phyloP scores from a whole-genome alignment of 2,329 filamentous ascomycete species.

The Penicillium occitanis region DNA sequence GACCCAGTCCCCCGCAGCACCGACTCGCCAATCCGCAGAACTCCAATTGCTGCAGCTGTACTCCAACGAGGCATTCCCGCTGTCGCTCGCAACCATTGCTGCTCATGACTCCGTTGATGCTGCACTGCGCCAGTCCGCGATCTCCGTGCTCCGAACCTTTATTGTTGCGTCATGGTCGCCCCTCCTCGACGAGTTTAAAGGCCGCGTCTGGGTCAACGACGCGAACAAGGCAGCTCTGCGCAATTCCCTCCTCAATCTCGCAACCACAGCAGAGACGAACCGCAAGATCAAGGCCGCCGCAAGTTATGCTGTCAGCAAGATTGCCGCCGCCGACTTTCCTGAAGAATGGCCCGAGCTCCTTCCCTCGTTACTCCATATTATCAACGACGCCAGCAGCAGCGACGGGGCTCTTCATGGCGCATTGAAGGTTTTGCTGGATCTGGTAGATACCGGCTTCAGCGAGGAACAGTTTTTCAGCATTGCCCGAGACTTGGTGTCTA shows the following conservation, averaged over 20 bases:
- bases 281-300: conserved; percentile 86
- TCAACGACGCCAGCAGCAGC: conserved; percentile 64
- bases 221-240: conserved; percentile 72
- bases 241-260: conserved; percentile 72
- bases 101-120: conserved; percentile 71
- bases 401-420: conserved; percentile 85
- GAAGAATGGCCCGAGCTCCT: conserved; percentile 92
- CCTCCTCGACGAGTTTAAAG: conserved; percentile 69
- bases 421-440: conserved; percentile 79
- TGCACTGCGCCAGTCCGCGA: conserved; percentile 76
- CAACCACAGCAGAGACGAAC: conserved; percentile 70
- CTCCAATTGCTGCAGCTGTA: conserved; percentile 73
- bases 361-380: conserved; percentile 72
- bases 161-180: conserved; percentile 82
- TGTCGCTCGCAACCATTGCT: conserved; percentile 77
- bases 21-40: conserved; percentile 81
- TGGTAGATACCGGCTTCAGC: conserved; percentile 90
- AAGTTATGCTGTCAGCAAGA: conserved; percentile 88
- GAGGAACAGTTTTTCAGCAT: conserved; percentile 94
- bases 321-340: conserved; percentile 88
- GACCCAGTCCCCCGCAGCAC: conserved; percentile 75
- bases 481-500: conserved; percentile 79
- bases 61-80: conserved; percentile 68
- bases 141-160: conserved; percentile 77
- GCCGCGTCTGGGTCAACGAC: conserved; percentile 68